phyloP scores from a whole-genome alignment of 1,284 basidiomycete genomes.

The Ganoderma boninense region DNA sequence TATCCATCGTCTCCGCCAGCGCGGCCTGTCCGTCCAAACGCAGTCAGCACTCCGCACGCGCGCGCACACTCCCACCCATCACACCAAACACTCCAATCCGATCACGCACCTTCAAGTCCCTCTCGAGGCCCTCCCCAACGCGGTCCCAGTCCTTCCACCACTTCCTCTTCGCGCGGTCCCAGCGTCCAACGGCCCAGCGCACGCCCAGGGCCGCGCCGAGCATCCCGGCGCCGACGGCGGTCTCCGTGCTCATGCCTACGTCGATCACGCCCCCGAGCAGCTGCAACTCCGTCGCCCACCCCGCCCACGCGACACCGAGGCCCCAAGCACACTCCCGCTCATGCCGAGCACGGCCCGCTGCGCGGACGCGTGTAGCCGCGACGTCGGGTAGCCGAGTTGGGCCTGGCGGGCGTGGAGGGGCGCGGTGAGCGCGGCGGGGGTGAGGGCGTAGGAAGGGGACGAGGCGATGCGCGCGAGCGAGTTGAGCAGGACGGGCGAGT shows the following conservation, averaged over 20 bases:
- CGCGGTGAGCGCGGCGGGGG: conserved; percentile 57
- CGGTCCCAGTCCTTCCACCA: conserved; percentile 83
- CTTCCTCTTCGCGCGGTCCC: conserved; percentile 73
- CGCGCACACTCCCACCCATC: background rate
- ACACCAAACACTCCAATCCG: conserved; percentile 20
- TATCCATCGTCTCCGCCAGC: conserved; percentile 55
- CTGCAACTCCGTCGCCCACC: conserved; percentile 62
- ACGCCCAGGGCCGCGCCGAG: conserved; percentile 62
- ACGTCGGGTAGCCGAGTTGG: conserved; percentile 71
- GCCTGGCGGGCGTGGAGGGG: conserved; percentile 64
- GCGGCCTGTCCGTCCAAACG: conserved; percentile 46
- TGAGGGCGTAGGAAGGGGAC: conserved; percentile 59
- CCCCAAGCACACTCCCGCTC: conserved; percentile 54
- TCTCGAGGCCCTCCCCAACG: conserved; percentile 72
- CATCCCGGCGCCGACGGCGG: conserved; percentile 68
- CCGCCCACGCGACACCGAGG: conserved; percentile 54
- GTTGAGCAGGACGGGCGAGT: conserved; percentile 77
- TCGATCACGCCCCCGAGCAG: conserved; percentile 47
- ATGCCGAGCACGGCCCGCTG: conserved; percentile 69
- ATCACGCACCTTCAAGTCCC: conserved; percentile 71
- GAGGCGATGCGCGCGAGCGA: conserved; percentile 63
- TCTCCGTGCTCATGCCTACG: conserved; percentile 58
- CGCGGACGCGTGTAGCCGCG: conserved; percentile 70
- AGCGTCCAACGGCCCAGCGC: conserved; percentile 73
- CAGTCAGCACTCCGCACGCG: background rate